phyloP scores from a whole-genome alignment of 805 yeast genomes.

The Schizosaccharomyces lindneri region DNA sequence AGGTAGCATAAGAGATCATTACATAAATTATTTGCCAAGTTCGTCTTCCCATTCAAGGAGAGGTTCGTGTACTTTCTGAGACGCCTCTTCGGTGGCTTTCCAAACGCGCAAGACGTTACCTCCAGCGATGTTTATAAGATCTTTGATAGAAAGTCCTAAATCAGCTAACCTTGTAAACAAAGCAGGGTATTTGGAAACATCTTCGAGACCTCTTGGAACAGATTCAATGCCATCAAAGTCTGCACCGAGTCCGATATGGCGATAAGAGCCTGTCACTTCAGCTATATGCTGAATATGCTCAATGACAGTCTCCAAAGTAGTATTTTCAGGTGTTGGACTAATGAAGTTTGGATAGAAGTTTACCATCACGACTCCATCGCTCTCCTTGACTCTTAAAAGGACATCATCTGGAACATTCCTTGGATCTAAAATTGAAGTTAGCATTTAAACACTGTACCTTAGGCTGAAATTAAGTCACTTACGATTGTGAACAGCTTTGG shows the following conservation, averaged over 20 bases:
- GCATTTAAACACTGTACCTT: background rate
- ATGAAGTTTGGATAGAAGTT: slow-evolving; percentile 23
- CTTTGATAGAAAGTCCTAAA: slow-evolving; percentile 21
- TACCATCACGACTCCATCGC: slow-evolving; percentile 25
- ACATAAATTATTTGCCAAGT: background rate
- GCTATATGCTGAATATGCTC: slow-evolving; percentile 22
- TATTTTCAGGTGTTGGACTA: slow-evolving; percentile 6
- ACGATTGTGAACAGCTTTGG: slow-evolving; percentile 17
- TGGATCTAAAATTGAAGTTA: background rate
- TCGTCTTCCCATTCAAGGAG: background rate
- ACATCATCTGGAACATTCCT: slow-evolving; percentile 27
- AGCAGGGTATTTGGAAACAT: slow-evolving; percentile 30
- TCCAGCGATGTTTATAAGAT: slow-evolving; percentile 22
- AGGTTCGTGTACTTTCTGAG: background rate
- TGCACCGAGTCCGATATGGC: slow-evolving; percentile 24
- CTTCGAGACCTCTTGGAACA: slow-evolving; percentile 28
- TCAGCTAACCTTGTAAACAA: slow-evolving; percentile 16
- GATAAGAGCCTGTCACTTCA: slow-evolving; percentile 22
- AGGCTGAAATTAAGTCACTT: slow-evolving; percentile 9
- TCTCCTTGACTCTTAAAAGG: slow-evolving; percentile 16
- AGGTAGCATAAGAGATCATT: background rate
- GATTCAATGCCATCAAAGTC: slow-evolving; percentile 29
- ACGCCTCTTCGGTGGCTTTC: slow-evolving; percentile 17
- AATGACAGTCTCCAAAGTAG: slow-evolving; percentile 24
- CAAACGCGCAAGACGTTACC: slow-evolving; percentile 24